Conservation (phyloP, 345 rosid genomes). For the Citrus hindsii region DNA sequence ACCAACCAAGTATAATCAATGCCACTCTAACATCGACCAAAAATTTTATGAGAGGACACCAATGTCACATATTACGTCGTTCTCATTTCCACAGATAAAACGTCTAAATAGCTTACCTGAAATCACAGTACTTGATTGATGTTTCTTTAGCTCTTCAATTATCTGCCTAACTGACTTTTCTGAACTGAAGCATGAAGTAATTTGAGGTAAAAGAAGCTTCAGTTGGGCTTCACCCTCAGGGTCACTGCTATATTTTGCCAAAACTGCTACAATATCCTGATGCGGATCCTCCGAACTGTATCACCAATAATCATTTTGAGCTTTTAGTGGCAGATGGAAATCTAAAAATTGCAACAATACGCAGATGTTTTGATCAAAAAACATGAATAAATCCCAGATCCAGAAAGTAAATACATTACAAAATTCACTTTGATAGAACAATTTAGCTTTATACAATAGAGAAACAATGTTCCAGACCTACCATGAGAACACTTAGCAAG, state of each 20-base stretch:
- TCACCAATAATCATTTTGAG: neutral
- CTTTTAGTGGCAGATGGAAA: neutral
- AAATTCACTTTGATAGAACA: neutral
- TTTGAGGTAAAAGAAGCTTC: conserved; percentile 66
- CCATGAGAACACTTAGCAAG: too few species aligned
- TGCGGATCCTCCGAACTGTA: conserved; percentile 73
- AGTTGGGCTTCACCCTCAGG: conserved; percentile 63
- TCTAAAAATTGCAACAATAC: neutral
- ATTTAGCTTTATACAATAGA: neutral
- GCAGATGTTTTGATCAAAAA: neutral
- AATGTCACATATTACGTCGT: neutral
- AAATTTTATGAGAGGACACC: neutral
- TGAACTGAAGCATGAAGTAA: conserved; percentile 56
- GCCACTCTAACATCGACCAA: neutral
- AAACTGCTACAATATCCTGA: conserved; percentile 45
- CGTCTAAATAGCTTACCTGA: conserved; percentile 40
- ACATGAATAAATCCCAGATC: neutral
- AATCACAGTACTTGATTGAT: conserved; percentile 56
- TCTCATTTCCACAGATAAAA: neutral
- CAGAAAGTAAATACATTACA: neutral
- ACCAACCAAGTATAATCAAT: neutral
- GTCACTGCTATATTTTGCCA: conserved; percentile 50
- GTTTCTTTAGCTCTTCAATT: conserved; percentile 59
- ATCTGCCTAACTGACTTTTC: conserved; percentile 62
- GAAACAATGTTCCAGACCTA: too few species aligned